Evolutionary conservation across 768 basidiomycete genomes (phyloP).

Genomic region (Sporobolomyces phaffii): DNA sequence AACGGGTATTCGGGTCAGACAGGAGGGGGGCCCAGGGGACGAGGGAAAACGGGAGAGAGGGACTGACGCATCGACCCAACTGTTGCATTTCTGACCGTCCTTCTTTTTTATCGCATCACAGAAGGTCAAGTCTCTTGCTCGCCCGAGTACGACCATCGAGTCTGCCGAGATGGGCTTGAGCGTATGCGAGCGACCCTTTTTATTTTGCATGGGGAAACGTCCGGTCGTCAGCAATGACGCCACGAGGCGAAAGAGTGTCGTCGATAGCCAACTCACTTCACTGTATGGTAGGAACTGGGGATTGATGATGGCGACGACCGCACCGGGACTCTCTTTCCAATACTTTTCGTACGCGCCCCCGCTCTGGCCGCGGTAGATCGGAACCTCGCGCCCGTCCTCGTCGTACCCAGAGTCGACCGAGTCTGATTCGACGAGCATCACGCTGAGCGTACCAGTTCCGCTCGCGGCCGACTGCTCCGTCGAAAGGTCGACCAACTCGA

Average conservation of each 20-base stretch:
- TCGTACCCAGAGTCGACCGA: conserved; percentile 51
- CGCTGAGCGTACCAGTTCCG: conserved; percentile 75
- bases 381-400: conserved; percentile 53
- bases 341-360: conserved; percentile 84
- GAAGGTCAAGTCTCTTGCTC: conserved; percentile 77
- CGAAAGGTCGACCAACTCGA: conserved; percentile 74
- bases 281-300: conserved; percentile 66
- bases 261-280: conserved; percentile 10
- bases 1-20: too few species aligned
- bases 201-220: conserved; percentile 49
- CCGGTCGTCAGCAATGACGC: conserved; percentile 48
- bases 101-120: conserved; percentile 64
- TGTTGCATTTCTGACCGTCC: conserved; percentile 73
- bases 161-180: conserved; percentile 75
- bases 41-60: not conserved
- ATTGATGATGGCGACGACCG: conserved; percentile 83
- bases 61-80: conserved; percentile 71
- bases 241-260: too few species aligned
- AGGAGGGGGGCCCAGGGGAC: not conserved
- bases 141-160: conserved; percentile 76
- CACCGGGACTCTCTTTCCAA: conserved; percentile 78
- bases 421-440: conserved; percentile 86
- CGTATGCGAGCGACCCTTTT: conserved; percentile 73
- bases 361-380: conserved; percentile 78
- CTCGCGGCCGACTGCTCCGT: conserved; percentile 58